A percentile compares a stretch with the other conserved stretches of the same genome.
phyloP scores from a whole-genome alignment of 176 grass and related monocot species.

The Puya raimondii region DNA sequence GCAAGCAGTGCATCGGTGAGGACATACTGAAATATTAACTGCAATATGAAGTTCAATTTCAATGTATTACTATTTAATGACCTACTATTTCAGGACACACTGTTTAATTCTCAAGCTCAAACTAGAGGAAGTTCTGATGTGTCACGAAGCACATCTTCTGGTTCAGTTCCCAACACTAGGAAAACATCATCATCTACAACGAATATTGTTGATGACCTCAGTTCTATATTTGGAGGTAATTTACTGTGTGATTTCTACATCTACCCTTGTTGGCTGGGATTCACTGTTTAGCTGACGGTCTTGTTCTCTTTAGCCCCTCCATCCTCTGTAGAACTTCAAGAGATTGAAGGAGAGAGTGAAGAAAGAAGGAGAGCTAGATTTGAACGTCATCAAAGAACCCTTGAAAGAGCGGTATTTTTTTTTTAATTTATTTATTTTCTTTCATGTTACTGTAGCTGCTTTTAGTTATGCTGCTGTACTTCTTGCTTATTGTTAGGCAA shows the following conservation, averaged over 20 bases:
- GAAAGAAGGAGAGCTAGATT: constrained; percentile 90
- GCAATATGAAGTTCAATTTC: background rate
- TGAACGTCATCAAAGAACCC: constrained; percentile 65
- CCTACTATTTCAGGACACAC: constrained; percentile 54
- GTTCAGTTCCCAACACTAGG: constrained; percentile 45
- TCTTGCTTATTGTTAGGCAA: constrained; percentile 36
- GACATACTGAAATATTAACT: constrained; percentile 20
- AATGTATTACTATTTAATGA: constrained; percentile 2
- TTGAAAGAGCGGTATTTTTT: constrained; percentile 59
- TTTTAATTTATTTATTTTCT: constrained; percentile 6
- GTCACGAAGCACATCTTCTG: constrained; percentile 35
- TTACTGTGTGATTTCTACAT: background rate
- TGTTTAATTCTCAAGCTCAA: constrained; percentile 64
- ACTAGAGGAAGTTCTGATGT: constrained; percentile 43
- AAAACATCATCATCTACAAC: constrained; percentile 73
- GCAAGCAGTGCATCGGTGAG: constrained; percentile 66
- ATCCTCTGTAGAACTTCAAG: constrained; percentile 95
- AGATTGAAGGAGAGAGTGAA: constrained; percentile 71
- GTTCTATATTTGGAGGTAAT: constrained; percentile 93
- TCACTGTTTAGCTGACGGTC: background rate
- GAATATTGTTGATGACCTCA: constrained; percentile 88
- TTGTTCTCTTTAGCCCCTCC: constrained; percentile 39
- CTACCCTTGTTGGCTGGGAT: background rate
- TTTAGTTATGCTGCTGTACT: constrained; percentile 11
- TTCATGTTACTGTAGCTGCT: constrained; percentile 1